Conservation (phyloP, 2,329 filamentous ascomycete species). For the Domatiomyces catenatus region DNA sequence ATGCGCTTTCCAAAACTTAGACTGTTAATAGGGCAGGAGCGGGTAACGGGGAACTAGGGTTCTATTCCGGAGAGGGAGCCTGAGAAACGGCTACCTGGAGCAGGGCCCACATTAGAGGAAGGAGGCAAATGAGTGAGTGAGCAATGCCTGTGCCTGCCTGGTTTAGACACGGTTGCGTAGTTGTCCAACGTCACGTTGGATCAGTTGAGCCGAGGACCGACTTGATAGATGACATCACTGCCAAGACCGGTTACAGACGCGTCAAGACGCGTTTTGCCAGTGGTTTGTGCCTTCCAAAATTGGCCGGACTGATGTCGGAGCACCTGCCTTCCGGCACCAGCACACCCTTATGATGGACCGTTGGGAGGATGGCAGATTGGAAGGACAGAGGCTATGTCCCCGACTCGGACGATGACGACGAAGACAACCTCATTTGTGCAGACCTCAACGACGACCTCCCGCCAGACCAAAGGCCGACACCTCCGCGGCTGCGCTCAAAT, state of each 20-base stretch:
- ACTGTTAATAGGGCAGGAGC: not conserved
- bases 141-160: too few relatives aligned
- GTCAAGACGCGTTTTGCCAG: not conserved
- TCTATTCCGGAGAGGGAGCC: too few relatives aligned
- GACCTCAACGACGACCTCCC: not conserved
- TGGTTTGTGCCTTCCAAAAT: not conserved
- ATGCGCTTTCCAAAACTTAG: not conserved
- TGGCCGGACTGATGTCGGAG: not conserved
- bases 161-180: too few relatives aligned
- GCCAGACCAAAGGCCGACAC: not conserved
- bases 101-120: too few relatives aligned
- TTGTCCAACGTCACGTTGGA: not conserved
- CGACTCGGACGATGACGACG: constrained; percentile 36
- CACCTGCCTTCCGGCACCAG: not conserved
- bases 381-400: constrained; percentile 36
- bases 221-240: not conserved
- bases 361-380: constrained; percentile 24
- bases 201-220: not conserved
- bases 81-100: too few relatives aligned
- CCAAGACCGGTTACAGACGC: not conserved
- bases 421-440: constrained; percentile 14
- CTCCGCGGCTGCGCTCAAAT: not conserved
- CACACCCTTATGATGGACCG: constrained; percentile 9
- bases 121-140: too few relatives aligned
- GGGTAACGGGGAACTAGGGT: too few relatives aligned